Evolutionary conservation across 2,329 filamentous ascomycete genomes (phyloP), one percentile per base, ranked within the genome.

Genomic region (Claviceps sp.): DNA sequence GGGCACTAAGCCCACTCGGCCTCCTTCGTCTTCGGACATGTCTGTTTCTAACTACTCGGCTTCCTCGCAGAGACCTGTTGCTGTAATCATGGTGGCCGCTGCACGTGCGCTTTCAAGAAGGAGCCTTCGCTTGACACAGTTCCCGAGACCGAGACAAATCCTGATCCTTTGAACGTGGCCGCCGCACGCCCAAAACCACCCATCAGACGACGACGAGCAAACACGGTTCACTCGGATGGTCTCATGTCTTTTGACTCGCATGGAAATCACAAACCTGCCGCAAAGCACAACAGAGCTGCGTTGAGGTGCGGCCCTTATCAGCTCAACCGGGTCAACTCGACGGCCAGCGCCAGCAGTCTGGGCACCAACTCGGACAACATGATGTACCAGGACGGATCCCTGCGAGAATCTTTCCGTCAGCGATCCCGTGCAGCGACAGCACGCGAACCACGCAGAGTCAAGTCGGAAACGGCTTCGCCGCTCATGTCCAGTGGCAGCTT

Each of bases 41-140:
- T 49, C 53, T 3, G 14, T 48, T 38, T 47, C 52, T 59, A 43
- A 57, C 50, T 16, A 38, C n/a, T 48, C 46, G 51, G 50, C 52
- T 57, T n/a, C 2, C 24, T 50, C 16, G 52, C 69, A 79, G 79
- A 82, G 60, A 82, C 77, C 59, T 86, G 82, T 66, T 84, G 80
- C 67, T 85, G 82, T 66, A 84, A 83, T 64, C 82, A 85, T 60
- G 82, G 82, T 56, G 79, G 76, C 46, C 77, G 77, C 59, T 86
- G 82, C 70, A 78, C 78, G 51, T 86, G 82, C 65, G 73, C 74
- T 52, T 67, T 76, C 62, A 84, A 84, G 68, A 82, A 80, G 65
- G 81, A 84, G 60, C 69, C 70, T 47, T 61, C 58, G 57, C 73
- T 84, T 54, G 79, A 83, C 60, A 77, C 80, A 1, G 80, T 84